These are phyloP conservation scores for Hypholoma fasciculare DNA, from an alignment of 768 basidiomycete species.

Conservation along the genomic window DNA sequence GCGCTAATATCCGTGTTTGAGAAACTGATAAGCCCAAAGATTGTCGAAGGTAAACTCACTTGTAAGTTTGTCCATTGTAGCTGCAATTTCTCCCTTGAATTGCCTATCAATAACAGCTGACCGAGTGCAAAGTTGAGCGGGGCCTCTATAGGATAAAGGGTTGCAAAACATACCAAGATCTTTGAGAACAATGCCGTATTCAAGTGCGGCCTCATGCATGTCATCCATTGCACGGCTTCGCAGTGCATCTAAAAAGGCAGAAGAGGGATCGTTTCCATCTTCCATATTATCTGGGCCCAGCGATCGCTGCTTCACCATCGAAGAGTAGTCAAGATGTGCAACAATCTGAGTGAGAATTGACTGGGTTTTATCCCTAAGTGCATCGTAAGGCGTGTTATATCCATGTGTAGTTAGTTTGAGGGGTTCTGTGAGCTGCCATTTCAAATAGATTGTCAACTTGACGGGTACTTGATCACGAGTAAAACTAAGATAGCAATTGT, in stretches of 20 bases:
- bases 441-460: constrained; percentile 79
- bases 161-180: constrained; percentile 57
- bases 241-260: constrained; percentile 81
- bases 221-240: constrained; percentile 87
- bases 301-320: constrained; percentile 75
- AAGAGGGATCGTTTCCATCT: constrained; percentile 66
- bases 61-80: constrained; percentile 84
- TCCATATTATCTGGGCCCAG: constrained; percentile 75
- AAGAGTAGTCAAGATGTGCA: constrained; percentile 62
- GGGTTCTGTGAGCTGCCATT: constrained; percentile 62
- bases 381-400: constrained; percentile 81
- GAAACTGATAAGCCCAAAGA: background rate
- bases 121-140: background rate
- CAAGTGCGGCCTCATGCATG: constrained; percentile 75
- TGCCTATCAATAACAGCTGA: constrained; percentile 83
- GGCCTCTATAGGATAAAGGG: background rate
- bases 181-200: constrained; percentile 82
- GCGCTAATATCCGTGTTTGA: constrained; percentile 36
- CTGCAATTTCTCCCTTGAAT: constrained; percentile 87
- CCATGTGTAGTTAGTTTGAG: constrained; percentile 79
- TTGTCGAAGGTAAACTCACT: constrained; percentile 21
- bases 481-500: constrained; percentile 44
- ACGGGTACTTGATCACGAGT: constrained; percentile 89
- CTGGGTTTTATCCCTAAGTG: constrained; percentile 79
- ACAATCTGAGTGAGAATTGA: constrained; percentile 87